Conservation (phyloP, 1,139 yeast species). For the Martiniozyma asiatica region DNA sequence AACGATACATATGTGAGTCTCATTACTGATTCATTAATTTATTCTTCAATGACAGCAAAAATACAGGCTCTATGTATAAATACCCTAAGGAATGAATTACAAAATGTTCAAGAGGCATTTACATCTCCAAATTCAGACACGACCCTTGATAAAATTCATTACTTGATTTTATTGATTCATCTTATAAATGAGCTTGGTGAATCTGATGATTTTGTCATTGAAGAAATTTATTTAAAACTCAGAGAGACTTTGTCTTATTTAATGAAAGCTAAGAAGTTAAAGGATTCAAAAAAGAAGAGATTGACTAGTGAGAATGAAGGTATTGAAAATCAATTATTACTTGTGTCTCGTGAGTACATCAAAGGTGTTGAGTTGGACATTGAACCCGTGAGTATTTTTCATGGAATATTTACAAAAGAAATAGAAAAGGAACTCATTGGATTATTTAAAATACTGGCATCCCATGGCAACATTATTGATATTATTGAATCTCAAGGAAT, state of each 20-base stretch:
- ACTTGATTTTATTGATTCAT: conserved; percentile 4
- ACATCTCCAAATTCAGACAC: conserved; percentile 13
- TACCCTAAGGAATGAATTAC: conserved; percentile 20
- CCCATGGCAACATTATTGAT: neutral
- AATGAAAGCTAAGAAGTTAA: conserved; percentile 5
- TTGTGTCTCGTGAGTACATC: conserved; percentile 11
- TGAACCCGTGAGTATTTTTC: conserved; percentile 11
- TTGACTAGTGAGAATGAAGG: conserved; percentile 4
- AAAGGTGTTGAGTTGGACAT: conserved; percentile 6
- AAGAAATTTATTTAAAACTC: conserved; percentile 2
- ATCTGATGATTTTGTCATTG: conserved; percentile 1
- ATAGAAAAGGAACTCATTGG: conserved; percentile 10
- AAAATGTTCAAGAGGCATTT: conserved; percentile 19
- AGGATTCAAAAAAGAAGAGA: conserved; percentile 11
- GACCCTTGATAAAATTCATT: conserved; percentile 3
- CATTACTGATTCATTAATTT: conserved; percentile 10
- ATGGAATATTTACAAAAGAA: conserved; percentile 11
- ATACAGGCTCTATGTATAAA: conserved; percentile 6
- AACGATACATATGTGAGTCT: conserved; percentile 9
- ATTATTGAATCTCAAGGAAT: no score
- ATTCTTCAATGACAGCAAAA: conserved; percentile 5
- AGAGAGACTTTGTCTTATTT: conserved; percentile 3
- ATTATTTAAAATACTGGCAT: conserved; percentile 8
- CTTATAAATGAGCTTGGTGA: conserved; percentile 4
- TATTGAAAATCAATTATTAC: conserved; percentile 10